Evolutionary conservation across 306 rosid species (phyloP).

Genomic region (Cyclanthera cordifolia): DNA sequence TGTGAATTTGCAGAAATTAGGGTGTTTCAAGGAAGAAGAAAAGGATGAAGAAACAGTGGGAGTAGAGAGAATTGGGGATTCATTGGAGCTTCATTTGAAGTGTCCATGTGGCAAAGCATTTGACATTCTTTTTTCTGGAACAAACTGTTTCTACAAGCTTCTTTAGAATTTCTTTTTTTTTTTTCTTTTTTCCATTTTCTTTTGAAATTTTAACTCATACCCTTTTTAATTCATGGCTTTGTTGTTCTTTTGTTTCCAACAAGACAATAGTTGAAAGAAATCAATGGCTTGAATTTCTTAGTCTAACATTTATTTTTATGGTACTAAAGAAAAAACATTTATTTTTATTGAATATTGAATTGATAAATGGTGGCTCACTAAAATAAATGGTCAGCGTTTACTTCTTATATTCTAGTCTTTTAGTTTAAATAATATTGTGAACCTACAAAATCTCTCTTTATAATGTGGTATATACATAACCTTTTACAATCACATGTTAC

Average conservation of each 20-base stretch:
- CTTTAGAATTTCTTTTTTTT: not conserved
- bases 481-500: too few species aligned
- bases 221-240: not conserved
- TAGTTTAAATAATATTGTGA: too few species aligned
- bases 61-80: constrained; percentile 14
- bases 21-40: not conserved
- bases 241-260: too few species aligned
- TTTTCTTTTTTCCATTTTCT: too few species aligned
- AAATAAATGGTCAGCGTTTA: too few species aligned
- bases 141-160: constrained; percentile 8
- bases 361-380: too few species aligned
- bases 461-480: too few species aligned
- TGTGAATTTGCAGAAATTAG: not conserved
- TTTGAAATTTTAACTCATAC: not conserved
- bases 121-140: constrained; percentile 11
- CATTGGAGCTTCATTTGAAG: constrained; percentile 7
- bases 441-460: too few species aligned
- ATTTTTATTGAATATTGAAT: too few species aligned
- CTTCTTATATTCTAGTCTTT: too few species aligned
- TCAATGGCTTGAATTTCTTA: not conserved
- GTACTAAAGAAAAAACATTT: too few species aligned
- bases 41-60: constrained; percentile 13
- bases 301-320: too few species aligned
- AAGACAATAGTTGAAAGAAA: not conserved
- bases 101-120: constrained; percentile 10